A percentile compares a stretch with the other conserved stretches of the same genome.
phyloP scores from a whole-genome alignment of 192 early-diverging fungal species.

The Linnemannia elongata region DNA sequence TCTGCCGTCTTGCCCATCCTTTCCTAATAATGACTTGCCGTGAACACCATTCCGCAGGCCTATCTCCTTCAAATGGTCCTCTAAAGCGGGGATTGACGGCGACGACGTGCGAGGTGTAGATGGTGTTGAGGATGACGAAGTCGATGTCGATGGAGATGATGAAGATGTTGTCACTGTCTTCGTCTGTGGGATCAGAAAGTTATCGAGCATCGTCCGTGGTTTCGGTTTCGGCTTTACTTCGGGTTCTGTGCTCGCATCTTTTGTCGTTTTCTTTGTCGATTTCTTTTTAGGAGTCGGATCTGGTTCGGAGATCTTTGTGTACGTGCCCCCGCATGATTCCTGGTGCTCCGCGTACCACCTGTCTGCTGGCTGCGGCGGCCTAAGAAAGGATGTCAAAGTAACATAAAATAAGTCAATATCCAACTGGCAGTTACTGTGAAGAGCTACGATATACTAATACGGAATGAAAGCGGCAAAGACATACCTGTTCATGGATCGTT shows the following conservation, averaged over 20 bases:
- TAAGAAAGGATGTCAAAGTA: neutral
- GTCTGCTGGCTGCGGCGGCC: conserved; percentile 78
- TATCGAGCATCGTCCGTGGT: conserved; percentile 27
- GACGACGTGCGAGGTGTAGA: neutral
- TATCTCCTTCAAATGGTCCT: neutral
- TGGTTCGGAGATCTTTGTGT: conserved; percentile 71
- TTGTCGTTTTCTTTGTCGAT: conserved; percentile 1
- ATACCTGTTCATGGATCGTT: conserved; percentile 73
- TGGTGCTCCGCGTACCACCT: conserved; percentile 74
- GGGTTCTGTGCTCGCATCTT: neutral
- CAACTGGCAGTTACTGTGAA: too few species aligned
- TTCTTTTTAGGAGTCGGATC: conserved; percentile 50
- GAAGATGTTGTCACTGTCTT: neutral
- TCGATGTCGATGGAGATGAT: neutral
- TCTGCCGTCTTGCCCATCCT: neutral
- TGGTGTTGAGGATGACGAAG: neutral
- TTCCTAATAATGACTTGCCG: neutral
- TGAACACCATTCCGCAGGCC: neutral
- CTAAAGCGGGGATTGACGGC: neutral
- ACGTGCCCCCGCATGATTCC: conserved; percentile 72
- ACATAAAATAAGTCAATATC: neutral
- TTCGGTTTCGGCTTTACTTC: conserved; percentile 6
- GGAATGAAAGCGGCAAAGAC: too few species aligned
- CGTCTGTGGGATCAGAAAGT: conserved; percentile 9
- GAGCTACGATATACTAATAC: neutral